These are phyloP conservation scores for Jackrogersella minutella DNA, from an alignment of 495 filamentous ascomycete species.

Conservation along the genomic window DNA sequence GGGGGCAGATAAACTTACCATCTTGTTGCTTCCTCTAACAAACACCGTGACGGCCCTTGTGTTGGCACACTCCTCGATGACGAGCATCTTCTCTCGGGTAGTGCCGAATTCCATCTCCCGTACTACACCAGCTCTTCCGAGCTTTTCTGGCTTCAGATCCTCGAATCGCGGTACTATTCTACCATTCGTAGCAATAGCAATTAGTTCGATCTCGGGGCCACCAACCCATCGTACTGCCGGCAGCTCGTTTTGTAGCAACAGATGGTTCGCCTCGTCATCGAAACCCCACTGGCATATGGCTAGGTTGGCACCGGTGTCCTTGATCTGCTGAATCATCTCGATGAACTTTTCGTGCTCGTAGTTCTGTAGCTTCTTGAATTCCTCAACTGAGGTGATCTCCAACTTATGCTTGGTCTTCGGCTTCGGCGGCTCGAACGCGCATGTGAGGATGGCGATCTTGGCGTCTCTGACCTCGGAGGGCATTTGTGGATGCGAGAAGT, in stretches of 20 bases:
- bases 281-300: constrained; percentile 99
- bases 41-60: constrained; percentile 96
- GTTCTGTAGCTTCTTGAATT: constrained; percentile 94
- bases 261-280: constrained; percentile 97
- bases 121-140: constrained; percentile 88
- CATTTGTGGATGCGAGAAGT: constrained; percentile 99
- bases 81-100: constrained; percentile 98
- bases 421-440: constrained; percentile 99
- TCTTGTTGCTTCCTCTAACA: constrained; percentile 98
- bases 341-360: constrained; percentile 96
- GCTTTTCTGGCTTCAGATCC: constrained; percentile 87
- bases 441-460: constrained; percentile 96
- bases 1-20: constrained; percentile 68
- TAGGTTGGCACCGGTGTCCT: constrained; percentile 95
- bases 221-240: constrained; percentile 98
- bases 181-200: constrained; percentile 98
- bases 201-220: constrained; percentile 96
- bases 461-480: constrained; percentile 91
- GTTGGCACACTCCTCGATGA: constrained; percentile 99
- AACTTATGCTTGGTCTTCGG: constrained; percentile 99
- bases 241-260: constrained; percentile 93
- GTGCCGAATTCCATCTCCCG: constrained; percentile 96
- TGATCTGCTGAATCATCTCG: constrained; percentile 98
- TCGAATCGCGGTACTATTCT: constrained; percentile 97
- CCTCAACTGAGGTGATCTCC: constrained; percentile 95